Base-by-base conservation (phyloP, 768 basidiomycete species). In the Russula earlei region DNA sequence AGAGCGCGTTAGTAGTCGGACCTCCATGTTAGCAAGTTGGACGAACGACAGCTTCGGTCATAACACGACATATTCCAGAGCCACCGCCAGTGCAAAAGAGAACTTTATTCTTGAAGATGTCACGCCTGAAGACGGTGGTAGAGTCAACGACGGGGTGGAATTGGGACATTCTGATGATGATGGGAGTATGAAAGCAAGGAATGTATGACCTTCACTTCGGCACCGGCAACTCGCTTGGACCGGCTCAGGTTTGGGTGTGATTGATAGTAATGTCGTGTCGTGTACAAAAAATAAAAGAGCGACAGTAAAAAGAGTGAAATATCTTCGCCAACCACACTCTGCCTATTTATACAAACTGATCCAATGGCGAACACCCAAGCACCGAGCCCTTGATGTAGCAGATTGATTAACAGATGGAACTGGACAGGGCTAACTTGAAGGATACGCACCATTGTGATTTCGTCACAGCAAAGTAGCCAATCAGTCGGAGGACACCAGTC, bases 61-160 rank as follows among this genome's bases (percentile, higher is more conserved):
- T 93, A 47, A 73, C 80, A 63, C 85, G 84, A 73, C 93, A 91
- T 71, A 99, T 97, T 15, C 94, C 95, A 56, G 89, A 89, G 2
- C 87, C 87, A 15, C 91, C 93, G 36, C 92, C 93, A 0, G 92
- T 95, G 71, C 87, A 91, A 71, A 91, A 88, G 4, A 90, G 73
- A 20, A 94, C 90, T 67, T 94, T 96, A 58, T 87, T 91, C 60
- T 83, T 81, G 81, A 95, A 95, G 29, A 97, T 76, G 61, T 88
- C 84, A 1, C 72, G 66, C 62, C 81, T 84, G 77, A 95, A 97
- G 52, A 87, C 72, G 40, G 77, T 64, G 0, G 75, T 77, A 0
- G 86, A 87, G 56, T 74, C 71, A 27, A 72, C 71, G 19, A 77
- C 65, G 0, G 84, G 77, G 24, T 73, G 70, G 25, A 76, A 54